Evolutionary conservation across 192 early-diverging fungal species (phyloP).

Genomic region (Coemansia guatemalensis): DNA sequence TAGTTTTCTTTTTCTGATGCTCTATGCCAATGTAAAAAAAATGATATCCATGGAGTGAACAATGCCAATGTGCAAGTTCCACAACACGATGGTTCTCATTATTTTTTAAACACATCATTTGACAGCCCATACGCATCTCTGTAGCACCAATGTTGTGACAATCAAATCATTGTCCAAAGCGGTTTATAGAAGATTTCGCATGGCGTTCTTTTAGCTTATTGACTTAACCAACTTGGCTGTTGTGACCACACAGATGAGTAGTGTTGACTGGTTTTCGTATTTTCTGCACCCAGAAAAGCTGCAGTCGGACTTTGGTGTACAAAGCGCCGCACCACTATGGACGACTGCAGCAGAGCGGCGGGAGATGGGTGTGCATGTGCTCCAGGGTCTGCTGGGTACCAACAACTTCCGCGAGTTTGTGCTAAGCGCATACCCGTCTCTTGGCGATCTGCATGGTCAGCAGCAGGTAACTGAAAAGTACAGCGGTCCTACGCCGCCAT

Average conservation of each 20-base stretch:
- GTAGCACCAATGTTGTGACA: neutral
- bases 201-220: neutral
- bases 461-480: conserved; percentile 7
- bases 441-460: conserved; percentile 15
- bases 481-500: conserved; percentile 31
- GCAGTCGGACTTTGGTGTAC: conserved; percentile 23
- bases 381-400: conserved; percentile 32
- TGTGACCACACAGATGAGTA: conserved; percentile 7
- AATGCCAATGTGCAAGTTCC: no score
- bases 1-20: neutral
- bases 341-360: conserved; percentile 6
- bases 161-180: neutral
- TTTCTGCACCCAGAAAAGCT: conserved; percentile 39
- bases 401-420: conserved; percentile 40
- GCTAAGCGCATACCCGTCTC: conserved; percentile 37
- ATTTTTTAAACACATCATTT: no score
- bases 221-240: neutral
- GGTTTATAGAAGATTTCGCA: neutral
- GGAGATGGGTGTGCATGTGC: conserved; percentile 17
- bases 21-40: neutral
- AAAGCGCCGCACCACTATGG: conserved; percentile 3
- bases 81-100: no score
- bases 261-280: conserved; percentile 45
- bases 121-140: neutral
- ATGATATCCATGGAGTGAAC: no score